These are phyloP conservation scores for Penicillium paradoxum DNA, from an alignment of 495 filamentous ascomycete species.

Conservation along the genomic window DNA sequence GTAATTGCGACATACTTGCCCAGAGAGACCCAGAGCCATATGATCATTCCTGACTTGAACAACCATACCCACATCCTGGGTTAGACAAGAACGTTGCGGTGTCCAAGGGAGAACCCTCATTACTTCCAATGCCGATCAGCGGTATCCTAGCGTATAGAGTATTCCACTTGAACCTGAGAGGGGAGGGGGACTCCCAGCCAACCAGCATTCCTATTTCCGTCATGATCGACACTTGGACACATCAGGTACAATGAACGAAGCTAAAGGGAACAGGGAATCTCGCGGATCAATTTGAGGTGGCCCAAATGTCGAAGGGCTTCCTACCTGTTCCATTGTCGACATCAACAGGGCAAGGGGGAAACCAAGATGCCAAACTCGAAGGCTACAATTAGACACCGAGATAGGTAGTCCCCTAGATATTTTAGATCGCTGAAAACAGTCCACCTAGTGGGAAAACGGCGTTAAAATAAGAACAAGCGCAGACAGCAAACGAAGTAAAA, in stretches of 20 bases:
- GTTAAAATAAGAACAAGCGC: background rate
- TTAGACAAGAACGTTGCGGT: slow-evolving; percentile 1
- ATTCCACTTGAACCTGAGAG: slow-evolving; percentile 1
- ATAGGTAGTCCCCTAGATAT: background rate
- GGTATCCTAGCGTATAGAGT: slow-evolving; percentile 3
- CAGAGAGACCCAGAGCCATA: background rate
- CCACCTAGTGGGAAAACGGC: background rate
- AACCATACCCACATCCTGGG: background rate
- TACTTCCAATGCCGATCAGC: slow-evolving; percentile 7
- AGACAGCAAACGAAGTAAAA: background rate
- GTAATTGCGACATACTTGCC: background rate
- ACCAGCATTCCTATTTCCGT: slow-evolving; percentile 10
- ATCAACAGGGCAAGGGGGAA: background rate
- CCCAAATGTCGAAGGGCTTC: background rate
- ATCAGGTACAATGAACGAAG: background rate
- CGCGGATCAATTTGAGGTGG: background rate
- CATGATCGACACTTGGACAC: slow-evolving; percentile 7
- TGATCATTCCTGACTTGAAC: background rate
- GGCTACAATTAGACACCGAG: background rate
- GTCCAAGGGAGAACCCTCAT: background rate
- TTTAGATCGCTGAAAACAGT: background rate
- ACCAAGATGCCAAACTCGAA: background rate
- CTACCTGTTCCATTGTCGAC: background rate
- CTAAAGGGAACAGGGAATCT: background rate
- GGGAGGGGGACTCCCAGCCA: slow-evolving; percentile 8